Conservation (phyloP, 495 filamentous ascomycete species). For the Viridothelium virens region DNA sequence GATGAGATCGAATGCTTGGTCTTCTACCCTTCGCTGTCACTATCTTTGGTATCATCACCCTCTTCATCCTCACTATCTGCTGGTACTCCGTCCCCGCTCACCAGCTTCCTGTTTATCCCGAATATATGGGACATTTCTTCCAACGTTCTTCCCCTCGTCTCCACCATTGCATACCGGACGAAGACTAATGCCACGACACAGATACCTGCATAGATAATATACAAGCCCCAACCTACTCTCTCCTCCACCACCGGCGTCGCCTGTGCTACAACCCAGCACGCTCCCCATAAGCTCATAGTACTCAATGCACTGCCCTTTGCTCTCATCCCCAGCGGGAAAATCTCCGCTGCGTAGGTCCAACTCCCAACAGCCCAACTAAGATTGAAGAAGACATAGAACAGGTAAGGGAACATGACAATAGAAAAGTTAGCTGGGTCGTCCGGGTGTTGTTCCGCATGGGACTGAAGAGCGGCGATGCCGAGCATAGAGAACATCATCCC, state of each 20-base stretch:
- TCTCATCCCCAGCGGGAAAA: constrained; percentile 27
- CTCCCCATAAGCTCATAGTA: constrained; percentile 30
- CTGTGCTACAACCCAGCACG: constrained; percentile 29
- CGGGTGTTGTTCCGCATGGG: constrained; percentile 19
- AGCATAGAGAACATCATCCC: constrained; percentile 28
- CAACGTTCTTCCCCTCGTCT: constrained; percentile 6
- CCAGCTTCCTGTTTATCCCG: neutral
- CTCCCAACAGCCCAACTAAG: constrained; percentile 31
- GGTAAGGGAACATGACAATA: constrained; percentile 30
- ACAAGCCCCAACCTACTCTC: constrained; percentile 28
- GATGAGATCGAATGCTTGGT: too few relatives aligned
- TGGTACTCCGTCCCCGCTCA: neutral
- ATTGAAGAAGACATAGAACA: constrained; percentile 31
- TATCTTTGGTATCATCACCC: neutral
- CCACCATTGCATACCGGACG: constrained; percentile 15
- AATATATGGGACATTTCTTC: constrained; percentile 9
- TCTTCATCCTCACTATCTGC: neutral
- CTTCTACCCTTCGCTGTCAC: neutral
- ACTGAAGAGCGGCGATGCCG: constrained; percentile 25
- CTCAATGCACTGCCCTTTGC: constrained; percentile 31
- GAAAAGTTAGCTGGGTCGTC: constrained; percentile 23
- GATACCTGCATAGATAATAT: constrained; percentile 27
- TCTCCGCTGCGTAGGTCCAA: constrained; percentile 31
- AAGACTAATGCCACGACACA: constrained; percentile 29
- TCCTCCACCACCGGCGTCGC: constrained; percentile 28